Conservation (phyloP, 192 early-diverging fungal genomes). For the Glomus cerebriforme region DNA sequence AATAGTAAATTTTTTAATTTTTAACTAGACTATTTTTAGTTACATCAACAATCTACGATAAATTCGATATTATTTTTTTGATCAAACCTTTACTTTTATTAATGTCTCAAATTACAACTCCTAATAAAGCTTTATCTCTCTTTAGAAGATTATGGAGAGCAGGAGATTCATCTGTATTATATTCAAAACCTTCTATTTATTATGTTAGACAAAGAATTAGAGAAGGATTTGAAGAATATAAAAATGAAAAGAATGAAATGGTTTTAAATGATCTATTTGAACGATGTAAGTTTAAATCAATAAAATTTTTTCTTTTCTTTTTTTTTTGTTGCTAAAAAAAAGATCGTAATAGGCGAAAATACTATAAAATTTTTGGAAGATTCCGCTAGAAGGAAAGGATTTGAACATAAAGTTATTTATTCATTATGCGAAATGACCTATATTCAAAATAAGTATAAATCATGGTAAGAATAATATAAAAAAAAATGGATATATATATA, state of each 20-base stretch:
- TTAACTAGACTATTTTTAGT: too few species aligned
- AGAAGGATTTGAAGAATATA: slow-evolving; percentile 19
- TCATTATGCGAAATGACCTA: slow-evolving; percentile 13
- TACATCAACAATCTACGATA: too few species aligned
- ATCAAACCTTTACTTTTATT: neutral
- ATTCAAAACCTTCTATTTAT: slow-evolving; percentile 15
- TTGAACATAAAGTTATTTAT: slow-evolving; percentile 11
- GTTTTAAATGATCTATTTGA: slow-evolving; percentile 16
- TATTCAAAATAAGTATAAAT: slow-evolving; percentile 12
- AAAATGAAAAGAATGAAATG: neutral
- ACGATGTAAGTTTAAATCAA: slow-evolving; percentile 20
- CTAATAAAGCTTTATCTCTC: neutral
- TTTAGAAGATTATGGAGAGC: slow-evolving; percentile 11
- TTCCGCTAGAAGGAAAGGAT: neutral
- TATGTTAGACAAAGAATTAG: slow-evolving; percentile 3
- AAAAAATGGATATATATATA: neutral
- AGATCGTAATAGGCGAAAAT: slow-evolving; percentile 1
- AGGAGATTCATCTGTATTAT: slow-evolving; percentile 16
- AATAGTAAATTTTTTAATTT: too few species aligned
- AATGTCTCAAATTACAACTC: neutral
- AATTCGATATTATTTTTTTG: too few species aligned
- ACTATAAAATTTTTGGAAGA: slow-evolving; percentile 8
- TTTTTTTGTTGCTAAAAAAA: too few species aligned
- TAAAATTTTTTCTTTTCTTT: too few species aligned
- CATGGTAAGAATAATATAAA: neutral